Conservation (phyloP, 2,329 filamentous ascomycete genomes). For the Xylariaceae sp. region DNA sequence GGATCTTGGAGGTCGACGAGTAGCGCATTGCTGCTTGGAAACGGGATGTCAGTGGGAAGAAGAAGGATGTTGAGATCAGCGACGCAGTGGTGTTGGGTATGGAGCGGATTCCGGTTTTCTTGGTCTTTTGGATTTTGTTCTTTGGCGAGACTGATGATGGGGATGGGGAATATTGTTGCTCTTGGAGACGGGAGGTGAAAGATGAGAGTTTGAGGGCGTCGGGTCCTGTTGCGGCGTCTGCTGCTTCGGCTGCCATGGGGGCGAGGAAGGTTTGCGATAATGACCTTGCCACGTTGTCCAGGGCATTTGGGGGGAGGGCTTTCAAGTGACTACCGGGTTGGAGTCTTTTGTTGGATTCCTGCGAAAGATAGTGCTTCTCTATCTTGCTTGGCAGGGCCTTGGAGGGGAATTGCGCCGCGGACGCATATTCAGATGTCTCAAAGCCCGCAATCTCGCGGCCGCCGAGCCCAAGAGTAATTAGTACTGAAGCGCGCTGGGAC, state of each 20-base stretch:
- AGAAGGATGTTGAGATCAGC: slow-evolving; percentile 72
- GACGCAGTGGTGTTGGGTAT: slow-evolving; percentile 76
- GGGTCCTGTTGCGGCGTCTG: slow-evolving; percentile 74
- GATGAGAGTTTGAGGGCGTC: slow-evolving; percentile 83
- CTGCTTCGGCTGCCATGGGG: slow-evolving; percentile 76
- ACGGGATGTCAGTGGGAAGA: slow-evolving; percentile 78
- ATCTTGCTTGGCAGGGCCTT: slow-evolving; percentile 72
- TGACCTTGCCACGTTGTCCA: slow-evolving; percentile 64
- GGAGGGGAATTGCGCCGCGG: slow-evolving; percentile 65
- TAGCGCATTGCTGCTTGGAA: slow-evolving; percentile 62
- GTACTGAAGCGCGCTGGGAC: slow-evolving; percentile 74
- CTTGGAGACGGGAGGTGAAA: slow-evolving; percentile 74
- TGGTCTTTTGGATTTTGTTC: slow-evolving; percentile 27
- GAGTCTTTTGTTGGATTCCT: slow-evolving; percentile 21
- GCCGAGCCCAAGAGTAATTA: slow-evolving; percentile 76
- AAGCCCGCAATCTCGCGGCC: slow-evolving; percentile 82
- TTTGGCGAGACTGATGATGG: too few species aligned
- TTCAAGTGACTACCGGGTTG: slow-evolving; percentile 40
- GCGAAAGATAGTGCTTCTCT: slow-evolving; percentile 63
- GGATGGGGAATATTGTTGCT: slow-evolving; percentile 27
- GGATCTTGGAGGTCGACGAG: slow-evolving; percentile 44
- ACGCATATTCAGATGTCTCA: slow-evolving; percentile 52
- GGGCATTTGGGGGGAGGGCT: slow-evolving; percentile 51
- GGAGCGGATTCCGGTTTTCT: slow-evolving; percentile 41
- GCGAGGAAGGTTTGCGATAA: slow-evolving; percentile 71